Conservation (phyloP, 2,329 filamentous ascomycete genomes). For the Stromatinia cepivora region DNA sequence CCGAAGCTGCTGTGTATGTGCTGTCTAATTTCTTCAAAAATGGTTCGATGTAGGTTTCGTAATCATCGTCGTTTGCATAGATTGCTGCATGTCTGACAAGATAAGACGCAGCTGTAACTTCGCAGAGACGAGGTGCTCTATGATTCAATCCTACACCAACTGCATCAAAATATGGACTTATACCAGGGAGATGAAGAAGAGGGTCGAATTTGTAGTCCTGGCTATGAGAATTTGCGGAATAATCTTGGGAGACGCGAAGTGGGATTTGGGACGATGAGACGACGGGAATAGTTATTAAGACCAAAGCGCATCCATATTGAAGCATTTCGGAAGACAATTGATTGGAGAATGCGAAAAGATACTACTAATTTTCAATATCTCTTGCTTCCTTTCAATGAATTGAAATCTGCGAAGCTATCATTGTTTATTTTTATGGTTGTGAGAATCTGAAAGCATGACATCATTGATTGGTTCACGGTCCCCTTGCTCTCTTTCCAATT, state of each 20-base stretch:
- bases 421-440: background rate
- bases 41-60: slow-evolving; percentile 52
- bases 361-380: background rate
- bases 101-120: slow-evolving; percentile 51
- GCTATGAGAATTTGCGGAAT: slow-evolving; percentile 29
- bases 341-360: background rate
- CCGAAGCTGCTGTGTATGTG: slow-evolving; percentile 33
- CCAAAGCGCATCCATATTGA: background rate
- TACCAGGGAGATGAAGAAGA: slow-evolving; percentile 55
- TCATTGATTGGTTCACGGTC: slow-evolving; percentile 12
- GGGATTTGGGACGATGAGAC: slow-evolving; percentile 20
- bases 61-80: slow-evolving; percentile 54
- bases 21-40: slow-evolving; percentile 57
- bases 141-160: slow-evolving; percentile 41
- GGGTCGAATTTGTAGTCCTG: slow-evolving; percentile 52
- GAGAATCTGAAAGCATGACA: slow-evolving; percentile 2
- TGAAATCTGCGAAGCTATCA: background rate
- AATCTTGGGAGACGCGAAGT: slow-evolving; percentile 22
- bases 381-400: background rate
- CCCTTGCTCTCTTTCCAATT: background rate
- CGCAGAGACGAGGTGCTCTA: slow-evolving; percentile 42
- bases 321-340: background rate
- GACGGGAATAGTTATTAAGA: background rate
- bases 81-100: slow-evolving; percentile 53
- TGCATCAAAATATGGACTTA: slow-evolving; percentile 58